Percentiles rank a stretch among this genome's conserved stretches.
These are phyloP conservation scores for Excoecaria agallocha DNA, from an alignment of 345 rosid species.

Conservation along the genomic window DNA sequence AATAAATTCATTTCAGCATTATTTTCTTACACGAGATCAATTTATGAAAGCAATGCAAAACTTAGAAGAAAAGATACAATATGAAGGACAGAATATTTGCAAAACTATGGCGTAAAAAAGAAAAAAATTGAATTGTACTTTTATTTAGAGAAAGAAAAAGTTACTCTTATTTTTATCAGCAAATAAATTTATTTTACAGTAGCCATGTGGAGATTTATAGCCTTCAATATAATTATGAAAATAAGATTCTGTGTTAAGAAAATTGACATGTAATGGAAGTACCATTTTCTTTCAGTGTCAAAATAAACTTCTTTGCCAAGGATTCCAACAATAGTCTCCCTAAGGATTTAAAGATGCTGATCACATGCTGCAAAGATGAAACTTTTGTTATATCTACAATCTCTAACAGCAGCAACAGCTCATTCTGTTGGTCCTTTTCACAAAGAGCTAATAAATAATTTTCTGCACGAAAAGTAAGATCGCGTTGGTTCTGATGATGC, in stretches of 20 bases:
- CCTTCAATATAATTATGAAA: background rate
- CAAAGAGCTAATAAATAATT: constrained; percentile 70
- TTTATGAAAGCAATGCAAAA: background rate
- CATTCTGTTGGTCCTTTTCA: constrained; percentile 49
- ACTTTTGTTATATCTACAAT: constrained; percentile 52
- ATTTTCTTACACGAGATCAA: background rate
- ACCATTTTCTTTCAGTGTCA: constrained; percentile 47
- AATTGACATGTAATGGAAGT: constrained; percentile 18
- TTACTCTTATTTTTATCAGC: background rate
- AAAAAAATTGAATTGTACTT: too few species aligned
- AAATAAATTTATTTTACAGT: background rate
- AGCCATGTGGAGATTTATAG: constrained; percentile 1
- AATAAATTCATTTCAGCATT: background rate
- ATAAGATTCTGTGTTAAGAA: constrained; percentile 3
- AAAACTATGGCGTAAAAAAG: background rate
- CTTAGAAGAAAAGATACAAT: background rate
- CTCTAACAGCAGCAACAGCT: constrained; percentile 57
- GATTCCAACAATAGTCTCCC: constrained; percentile 63
- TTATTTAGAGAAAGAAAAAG: too few species aligned
- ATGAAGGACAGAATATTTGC: background rate
- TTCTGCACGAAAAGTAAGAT: constrained; percentile 44
- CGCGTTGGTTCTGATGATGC: background rate
- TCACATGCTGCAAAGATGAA: constrained; percentile 36
- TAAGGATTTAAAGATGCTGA: constrained; percentile 52
- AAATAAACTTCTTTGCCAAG: constrained; percentile 50